Conservation (phyloP, 2,329 filamentous ascomycete species). For the Pseudogymnoascus sp. region DNA sequence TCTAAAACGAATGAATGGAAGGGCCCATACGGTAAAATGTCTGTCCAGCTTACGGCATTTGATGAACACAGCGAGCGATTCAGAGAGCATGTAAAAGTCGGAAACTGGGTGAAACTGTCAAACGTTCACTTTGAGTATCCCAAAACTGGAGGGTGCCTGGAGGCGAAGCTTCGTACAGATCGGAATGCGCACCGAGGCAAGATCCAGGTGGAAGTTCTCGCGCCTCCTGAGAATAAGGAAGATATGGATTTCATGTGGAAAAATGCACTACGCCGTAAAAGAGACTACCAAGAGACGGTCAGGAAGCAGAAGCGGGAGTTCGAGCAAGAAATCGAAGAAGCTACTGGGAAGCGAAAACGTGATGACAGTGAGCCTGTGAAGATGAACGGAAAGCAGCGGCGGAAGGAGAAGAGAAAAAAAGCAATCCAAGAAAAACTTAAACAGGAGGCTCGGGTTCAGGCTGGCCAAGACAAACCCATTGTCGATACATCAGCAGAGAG, state of each 20-base stretch:
- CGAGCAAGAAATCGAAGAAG: constrained; percentile 29
- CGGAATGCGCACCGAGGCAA: constrained; percentile 38
- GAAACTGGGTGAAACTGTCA: constrained; percentile 56
- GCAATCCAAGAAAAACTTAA: constrained; percentile 17
- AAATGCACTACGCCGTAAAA: constrained; percentile 55
- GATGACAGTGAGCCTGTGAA: constrained; percentile 14
- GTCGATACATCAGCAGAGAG: not conserved
- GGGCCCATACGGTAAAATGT: constrained; percentile 67
- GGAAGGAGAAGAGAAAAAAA: constrained; percentile 27
- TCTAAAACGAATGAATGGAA: constrained; percentile 45
- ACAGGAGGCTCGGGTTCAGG: not conserved
- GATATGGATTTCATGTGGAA: constrained; percentile 43
- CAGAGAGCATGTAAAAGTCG: constrained; percentile 47
- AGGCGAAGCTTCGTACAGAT: constrained; percentile 66
- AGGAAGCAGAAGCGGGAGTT: constrained; percentile 35
- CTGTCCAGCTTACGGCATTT: constrained; percentile 65
- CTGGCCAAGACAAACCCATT: not conserved
- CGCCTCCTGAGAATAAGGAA: constrained; percentile 26
- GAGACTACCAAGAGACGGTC: constrained; percentile 47
- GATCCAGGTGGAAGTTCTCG: constrained; percentile 50
- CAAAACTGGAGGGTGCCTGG: constrained; percentile 48
- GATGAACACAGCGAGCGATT: constrained; percentile 58
- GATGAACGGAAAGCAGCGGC: constrained; percentile 22
- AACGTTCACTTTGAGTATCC: constrained; percentile 67
- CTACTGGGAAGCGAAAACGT: constrained; percentile 25